Conservation (phyloP, 176 grass and related monocot genomes). For the Guadua angustifolia region DNA sequence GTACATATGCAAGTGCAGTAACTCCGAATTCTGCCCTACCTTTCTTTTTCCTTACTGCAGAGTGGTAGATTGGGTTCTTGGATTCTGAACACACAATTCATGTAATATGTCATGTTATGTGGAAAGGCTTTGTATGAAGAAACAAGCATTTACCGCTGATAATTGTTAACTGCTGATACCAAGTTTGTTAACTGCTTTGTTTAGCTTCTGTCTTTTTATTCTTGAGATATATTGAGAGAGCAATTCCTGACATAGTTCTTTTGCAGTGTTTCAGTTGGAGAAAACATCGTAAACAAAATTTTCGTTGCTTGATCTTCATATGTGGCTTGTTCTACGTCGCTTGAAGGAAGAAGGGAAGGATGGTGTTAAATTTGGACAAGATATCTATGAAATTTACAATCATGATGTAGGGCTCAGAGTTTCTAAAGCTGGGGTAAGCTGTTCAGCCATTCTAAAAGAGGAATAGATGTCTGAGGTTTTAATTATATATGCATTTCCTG, state of each 20-base stretch:
- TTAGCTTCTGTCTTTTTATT: slow-evolving; percentile 26
- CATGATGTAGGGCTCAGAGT: slow-evolving; percentile 94
- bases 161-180: background rate
- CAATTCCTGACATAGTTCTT: no score
- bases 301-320: no score
- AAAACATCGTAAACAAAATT: no score
- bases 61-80: no score
- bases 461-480: background rate
- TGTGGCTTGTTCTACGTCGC: no score
- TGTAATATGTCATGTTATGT: slow-evolving; percentile 16
- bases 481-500: slow-evolving; percentile 8
- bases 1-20: no score
- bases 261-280: no score
- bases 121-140: slow-evolving; percentile 19
- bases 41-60: no score
- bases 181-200: slow-evolving; percentile 27
- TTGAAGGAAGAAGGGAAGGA: slow-evolving; percentile 94
- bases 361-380: slow-evolving; percentile 91
- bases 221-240: no score
- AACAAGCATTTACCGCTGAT: slow-evolving; percentile 1
- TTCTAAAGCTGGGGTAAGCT: slow-evolving; percentile 94
- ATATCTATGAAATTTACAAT: slow-evolving; percentile 96
- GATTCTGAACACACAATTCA: background rate
- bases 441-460: slow-evolving; percentile 30
- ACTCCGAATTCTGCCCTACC: no score